These are phyloP conservation scores for Penicillium oxalicum DNA, from an alignment of 2,329 filamentous ascomycete species.

Conservation along the genomic window DNA sequence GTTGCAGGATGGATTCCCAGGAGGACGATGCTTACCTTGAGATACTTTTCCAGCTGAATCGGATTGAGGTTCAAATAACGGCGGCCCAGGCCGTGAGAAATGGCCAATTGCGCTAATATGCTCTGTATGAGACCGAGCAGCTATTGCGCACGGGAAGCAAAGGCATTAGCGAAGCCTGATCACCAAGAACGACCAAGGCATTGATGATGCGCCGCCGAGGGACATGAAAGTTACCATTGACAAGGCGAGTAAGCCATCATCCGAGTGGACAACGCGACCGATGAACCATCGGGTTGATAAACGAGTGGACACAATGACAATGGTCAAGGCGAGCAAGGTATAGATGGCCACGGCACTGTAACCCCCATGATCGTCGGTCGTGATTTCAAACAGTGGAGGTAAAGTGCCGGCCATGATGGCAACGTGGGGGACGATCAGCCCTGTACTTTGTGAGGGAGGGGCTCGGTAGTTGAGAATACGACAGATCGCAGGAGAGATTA, in stretches of 20 bases:
- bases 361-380: conserved; percentile 19
- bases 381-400: conserved; percentile 18
- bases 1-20: no score
- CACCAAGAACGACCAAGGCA: not conserved
- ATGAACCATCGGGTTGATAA: conserved; percentile 19
- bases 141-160: not conserved
- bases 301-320: conserved; percentile 14
- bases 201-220: no score
- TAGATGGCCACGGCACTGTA: conserved; percentile 19
- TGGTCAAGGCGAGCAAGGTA: conserved; percentile 14
- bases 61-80: conserved; percentile 8
- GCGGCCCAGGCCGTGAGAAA: conserved; percentile 16
- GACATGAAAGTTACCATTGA: conserved; percentile 4
- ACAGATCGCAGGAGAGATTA: not conserved
- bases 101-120: conserved; percentile 18
- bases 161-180: not conserved
- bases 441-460: conserved; percentile 1
- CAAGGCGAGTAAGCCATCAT: conserved; percentile 16
- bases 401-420: conserved; percentile 16
- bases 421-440: conserved; percentile 1
- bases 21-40: conserved; percentile 10
- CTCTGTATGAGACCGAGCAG: conserved; percentile 16
- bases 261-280: conserved; percentile 15
- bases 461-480: not conserved
- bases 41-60: conserved; percentile 7